Evolutionary conservation across 2,329 filamentous ascomycete genomes (phyloP).

Genomic region (Bipolaris bicolor): DNA sequence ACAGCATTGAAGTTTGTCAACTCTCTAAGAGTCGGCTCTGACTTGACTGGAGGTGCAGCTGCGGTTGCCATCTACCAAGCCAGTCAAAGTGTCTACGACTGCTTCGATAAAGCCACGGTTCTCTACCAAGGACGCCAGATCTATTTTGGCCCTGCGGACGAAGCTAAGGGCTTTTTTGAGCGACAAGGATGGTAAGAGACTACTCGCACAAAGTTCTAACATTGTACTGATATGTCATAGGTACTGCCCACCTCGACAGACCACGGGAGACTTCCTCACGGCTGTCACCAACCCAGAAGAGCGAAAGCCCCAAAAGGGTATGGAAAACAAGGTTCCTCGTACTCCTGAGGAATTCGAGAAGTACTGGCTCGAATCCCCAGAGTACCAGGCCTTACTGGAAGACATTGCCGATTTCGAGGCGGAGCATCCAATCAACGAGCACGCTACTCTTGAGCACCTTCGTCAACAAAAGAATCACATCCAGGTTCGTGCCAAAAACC

Average conservation of each 20-base stretch:
- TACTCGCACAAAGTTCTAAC: not conserved
- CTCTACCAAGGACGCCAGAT: slow-evolving; percentile 80
- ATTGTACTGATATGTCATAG: not conserved
- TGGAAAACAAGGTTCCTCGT: slow-evolving; percentile 54
- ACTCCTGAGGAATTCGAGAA: slow-evolving; percentile 57
- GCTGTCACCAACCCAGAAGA: slow-evolving; percentile 65
- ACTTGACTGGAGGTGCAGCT: slow-evolving; percentile 57
- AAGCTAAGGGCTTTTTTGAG: slow-evolving; percentile 70
- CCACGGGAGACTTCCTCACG: slow-evolving; percentile 76
- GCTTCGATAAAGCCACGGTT: slow-evolving; percentile 76
- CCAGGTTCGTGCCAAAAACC: slow-evolving; percentile 25
- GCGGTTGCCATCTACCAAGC: slow-evolving; percentile 66
- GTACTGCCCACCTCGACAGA: slow-evolving; percentile 69
- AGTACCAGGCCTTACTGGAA: slow-evolving; percentile 49
- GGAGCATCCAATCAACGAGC: slow-evolving; percentile 53
- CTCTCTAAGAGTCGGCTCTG: slow-evolving; percentile 57
- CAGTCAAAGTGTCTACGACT: slow-evolving; percentile 60
- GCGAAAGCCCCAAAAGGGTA: slow-evolving; percentile 51
- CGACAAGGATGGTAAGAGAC: slow-evolving; percentile 64
- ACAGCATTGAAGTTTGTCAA: slow-evolving; percentile 66
- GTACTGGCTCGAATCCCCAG: slow-evolving; percentile 61
- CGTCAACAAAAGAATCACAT: slow-evolving; percentile 56
- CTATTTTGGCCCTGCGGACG: slow-evolving; percentile 69
- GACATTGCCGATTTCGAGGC: slow-evolving; percentile 61
- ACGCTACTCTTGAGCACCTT: slow-evolving; percentile 42